A percentile compares a stretch with the other conserved stretches of the same genome.
phyloP scores from a whole-genome alignment of 1,284 basidiomycete genomes.

The Heterobasidion occidentale region DNA sequence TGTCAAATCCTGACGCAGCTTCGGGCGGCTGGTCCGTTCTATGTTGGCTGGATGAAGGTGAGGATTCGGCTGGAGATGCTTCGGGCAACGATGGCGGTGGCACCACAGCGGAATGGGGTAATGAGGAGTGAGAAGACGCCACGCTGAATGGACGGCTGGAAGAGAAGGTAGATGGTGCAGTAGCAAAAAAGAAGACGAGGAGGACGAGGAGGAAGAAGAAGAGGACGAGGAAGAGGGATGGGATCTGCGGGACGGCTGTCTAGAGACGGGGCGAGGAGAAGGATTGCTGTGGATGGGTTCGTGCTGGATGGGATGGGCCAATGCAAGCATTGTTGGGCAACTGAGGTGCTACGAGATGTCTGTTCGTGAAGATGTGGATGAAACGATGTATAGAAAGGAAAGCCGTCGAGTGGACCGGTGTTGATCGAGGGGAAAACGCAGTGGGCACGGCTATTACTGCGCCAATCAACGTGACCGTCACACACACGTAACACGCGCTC shows the following conservation, averaged over 20 bases:
- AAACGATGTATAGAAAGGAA: neutral
- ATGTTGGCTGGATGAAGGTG: slow-evolving; percentile 12
- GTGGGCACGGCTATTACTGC: neutral
- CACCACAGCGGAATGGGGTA: slow-evolving; percentile 9
- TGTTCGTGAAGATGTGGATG: neutral
- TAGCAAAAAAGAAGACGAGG: slow-evolving; percentile 12
- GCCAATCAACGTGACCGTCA: neutral
- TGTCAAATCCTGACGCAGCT: slow-evolving; percentile 31
- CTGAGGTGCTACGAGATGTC: neutral
- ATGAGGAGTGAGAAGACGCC: slow-evolving; percentile 1
- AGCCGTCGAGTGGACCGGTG: neutral
- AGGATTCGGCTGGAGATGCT: slow-evolving; percentile 11
- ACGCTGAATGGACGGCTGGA: slow-evolving; percentile 5
- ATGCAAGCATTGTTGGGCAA: slow-evolving; percentile 19
- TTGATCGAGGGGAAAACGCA: neutral
- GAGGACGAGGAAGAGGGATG: slow-evolving; percentile 18
- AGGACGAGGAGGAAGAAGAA: slow-evolving; percentile 10
- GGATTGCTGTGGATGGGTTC: slow-evolving; percentile 2
- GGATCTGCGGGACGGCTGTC: slow-evolving; percentile 3
- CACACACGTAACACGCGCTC: too few species aligned
- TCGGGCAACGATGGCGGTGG: slow-evolving; percentile 12
- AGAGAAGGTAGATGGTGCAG: slow-evolving; percentile 10
- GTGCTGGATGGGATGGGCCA: slow-evolving; percentile 21
- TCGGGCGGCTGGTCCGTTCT: slow-evolving; percentile 15
- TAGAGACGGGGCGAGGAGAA: neutral